Conservation (phyloP, 306 rosid species). For the Spatholobus suberectus region DNA sequence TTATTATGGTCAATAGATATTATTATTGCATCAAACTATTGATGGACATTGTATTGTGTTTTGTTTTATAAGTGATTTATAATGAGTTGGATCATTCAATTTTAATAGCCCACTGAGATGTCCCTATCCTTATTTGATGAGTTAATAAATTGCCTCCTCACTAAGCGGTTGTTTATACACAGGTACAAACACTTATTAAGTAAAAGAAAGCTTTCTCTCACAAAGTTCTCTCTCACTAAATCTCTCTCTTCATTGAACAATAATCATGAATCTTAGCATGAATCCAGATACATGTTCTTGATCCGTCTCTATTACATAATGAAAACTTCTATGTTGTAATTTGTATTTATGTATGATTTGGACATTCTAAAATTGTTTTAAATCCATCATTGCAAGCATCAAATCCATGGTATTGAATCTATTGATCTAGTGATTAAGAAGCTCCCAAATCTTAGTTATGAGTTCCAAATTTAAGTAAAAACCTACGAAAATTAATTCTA, state of each 20-base stretch:
- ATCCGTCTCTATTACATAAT: neutral
- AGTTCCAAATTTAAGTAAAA: neutral
- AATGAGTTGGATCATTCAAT: too few relatives aligned
- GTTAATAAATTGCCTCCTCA: neutral
- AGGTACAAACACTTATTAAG: neutral
- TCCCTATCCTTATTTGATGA: too few relatives aligned
- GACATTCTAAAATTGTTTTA: neutral
- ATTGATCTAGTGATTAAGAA: neutral
- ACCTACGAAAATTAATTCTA: neutral
- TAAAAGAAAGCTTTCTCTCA: neutral
- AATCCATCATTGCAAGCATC: neutral
- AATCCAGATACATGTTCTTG: neutral
- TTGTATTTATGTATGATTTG: neutral
- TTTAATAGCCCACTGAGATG: too few relatives aligned
- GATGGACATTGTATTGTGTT: too few relatives aligned
- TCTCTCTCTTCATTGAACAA: neutral
- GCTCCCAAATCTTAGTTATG: too few relatives aligned
- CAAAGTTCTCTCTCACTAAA: too few relatives aligned
- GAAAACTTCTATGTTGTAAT: neutral
- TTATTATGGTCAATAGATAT: too few relatives aligned
- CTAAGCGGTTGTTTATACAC: neutral
- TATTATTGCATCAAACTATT: too few relatives aligned
- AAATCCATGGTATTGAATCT: neutral
- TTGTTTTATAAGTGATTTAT: too few relatives aligned
- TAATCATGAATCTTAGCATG: neutral